Evolutionary conservation across 352 stramenopile genomes (phyloP), one percentile per base, ranked within the genome.

Genomic region (Aphanomyces cochlioides): DNA sequence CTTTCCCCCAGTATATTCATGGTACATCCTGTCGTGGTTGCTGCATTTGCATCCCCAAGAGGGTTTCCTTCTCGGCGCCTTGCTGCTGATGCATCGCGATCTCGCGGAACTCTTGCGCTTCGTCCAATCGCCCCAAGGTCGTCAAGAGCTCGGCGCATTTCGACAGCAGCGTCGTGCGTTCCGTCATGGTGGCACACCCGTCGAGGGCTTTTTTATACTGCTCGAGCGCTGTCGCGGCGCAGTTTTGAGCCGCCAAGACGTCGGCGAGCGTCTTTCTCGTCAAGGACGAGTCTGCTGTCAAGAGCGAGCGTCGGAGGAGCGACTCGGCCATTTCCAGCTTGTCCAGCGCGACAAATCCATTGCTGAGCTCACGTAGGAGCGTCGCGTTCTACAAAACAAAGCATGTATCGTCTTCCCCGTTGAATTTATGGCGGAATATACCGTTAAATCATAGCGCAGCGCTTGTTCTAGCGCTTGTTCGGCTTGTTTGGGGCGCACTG

Each of bases 351-450:
- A 94, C 79, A 37, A 90, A 93, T 37, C 75, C 82, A 73, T 81
- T 93, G 75, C 87, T 91, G n/a, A 94, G 80, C 47, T 94, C 87
- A 10, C 87, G 77, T 38, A 92, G 73, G 28, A 94, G 73, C 37
- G 72, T 81, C 0, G 82, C 78, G 56, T 88, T 93, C 54, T 75
- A 81, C 64, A 90, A 60, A 7, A 61, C 21, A 7, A 3, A n/a
- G n/a, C n/a, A n/a, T 7, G 4, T 37, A 4, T 28, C 10, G 54
- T 28, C 17, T 61, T 12, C 12, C 17, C 37, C 34, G 43, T 21
- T 37, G 7, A 61, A 10, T 12, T 7, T 1, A 12, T 58, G 13
- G 63, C 7, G 21, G 1, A 69, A 39, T 50, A 66, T 28, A 70
- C 64, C 36, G 10, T 13, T 10, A 70, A 39, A 21, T 89, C 75